A percentile compares a stretch with the other conserved stretches of the same genome.
Conservation (phyloP, 139 green algal genomes). For the Micractinium sp. region DNA sequence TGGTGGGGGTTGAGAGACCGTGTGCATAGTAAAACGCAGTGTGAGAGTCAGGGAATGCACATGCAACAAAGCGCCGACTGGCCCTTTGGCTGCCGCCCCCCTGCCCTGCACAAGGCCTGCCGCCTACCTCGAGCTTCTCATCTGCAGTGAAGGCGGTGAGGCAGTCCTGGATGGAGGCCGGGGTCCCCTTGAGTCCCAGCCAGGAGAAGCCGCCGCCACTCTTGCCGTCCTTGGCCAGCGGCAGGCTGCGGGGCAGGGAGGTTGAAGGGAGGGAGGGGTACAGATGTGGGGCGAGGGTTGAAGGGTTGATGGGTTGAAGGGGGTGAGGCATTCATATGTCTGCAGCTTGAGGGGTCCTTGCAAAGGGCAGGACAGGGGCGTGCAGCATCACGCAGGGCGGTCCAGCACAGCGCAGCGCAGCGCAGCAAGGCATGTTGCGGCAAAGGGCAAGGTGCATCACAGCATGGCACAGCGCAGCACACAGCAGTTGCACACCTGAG, state of each 20-base stretch:
- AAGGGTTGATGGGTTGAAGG: too few relatives aligned
- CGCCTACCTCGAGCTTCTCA: slow-evolving; percentile 51
- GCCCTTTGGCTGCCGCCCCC: background rate
- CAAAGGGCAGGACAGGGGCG: too few relatives aligned
- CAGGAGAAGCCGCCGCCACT: slow-evolving; percentile 25
- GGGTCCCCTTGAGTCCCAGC: slow-evolving; percentile 34
- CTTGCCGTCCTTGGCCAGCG: slow-evolving; percentile 50
- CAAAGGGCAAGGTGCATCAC: too few relatives aligned
- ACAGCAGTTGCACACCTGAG: slow-evolving; percentile 52
- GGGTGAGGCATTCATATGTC: too few relatives aligned
- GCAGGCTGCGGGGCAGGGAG: slow-evolving; percentile 28
- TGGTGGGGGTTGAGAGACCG: too few relatives aligned
- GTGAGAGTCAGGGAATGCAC: too few relatives aligned
- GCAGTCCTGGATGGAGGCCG: slow-evolving; percentile 61
- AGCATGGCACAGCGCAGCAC: background rate
- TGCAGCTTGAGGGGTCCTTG: too few relatives aligned
- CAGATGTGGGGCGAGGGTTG: too few relatives aligned
- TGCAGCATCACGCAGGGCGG: too few relatives aligned
- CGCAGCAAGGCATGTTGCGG: too few relatives aligned
- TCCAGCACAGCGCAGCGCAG: too few relatives aligned
- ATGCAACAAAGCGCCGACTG: background rate
- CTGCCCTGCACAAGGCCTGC: background rate
- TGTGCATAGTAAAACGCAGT: background rate
- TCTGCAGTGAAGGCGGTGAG: slow-evolving; percentile 59
- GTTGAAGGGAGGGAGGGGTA: too few relatives aligned